A percentile compares a stretch with the other conserved stretches of the same genome.
phyloP scores from a whole-genome alignment of 371 early-diverging fungal genomes.

The Mortierella sp. region DNA sequence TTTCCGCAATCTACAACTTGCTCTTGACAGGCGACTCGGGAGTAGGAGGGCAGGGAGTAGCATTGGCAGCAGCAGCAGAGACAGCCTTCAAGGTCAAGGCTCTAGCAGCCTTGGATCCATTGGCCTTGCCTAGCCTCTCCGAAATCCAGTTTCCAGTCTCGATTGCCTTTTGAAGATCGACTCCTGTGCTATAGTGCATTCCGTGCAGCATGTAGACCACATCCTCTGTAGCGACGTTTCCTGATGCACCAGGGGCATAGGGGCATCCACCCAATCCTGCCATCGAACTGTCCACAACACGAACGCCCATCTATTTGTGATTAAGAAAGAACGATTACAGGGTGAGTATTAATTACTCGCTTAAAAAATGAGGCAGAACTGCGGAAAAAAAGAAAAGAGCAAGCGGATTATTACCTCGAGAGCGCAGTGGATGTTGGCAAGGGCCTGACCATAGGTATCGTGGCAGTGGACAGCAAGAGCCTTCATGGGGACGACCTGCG shows the following conservation, averaged over 20 bases:
- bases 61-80: conserved; percentile 29
- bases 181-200: conserved; percentile 85
- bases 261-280: conserved; percentile 98
- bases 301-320: conserved; percentile 76
- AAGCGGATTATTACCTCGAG: conserved; percentile 65
- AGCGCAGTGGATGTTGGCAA: conserved; percentile 93
- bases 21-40: conserved; percentile 43
- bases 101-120: conserved; percentile 61
- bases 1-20: conserved; percentile 22
- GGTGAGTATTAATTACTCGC: background rate
- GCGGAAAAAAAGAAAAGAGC: background rate
- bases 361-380: no score
- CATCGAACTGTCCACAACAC: conserved; percentile 93
- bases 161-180: conserved; percentile 80
- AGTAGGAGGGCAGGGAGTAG: conserved; percentile 48
- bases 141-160: conserved; percentile 91
- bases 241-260: conserved; percentile 96
- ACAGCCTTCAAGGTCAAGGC: conserved; percentile 56
- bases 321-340: background rate
- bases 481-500: conserved; percentile 79
- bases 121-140: conserved; percentile 74
- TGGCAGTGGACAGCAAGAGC: conserved; percentile 96
- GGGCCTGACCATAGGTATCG: conserved; percentile 98
- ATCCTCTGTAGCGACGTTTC: conserved; percentile 98
- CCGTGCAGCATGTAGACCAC: conserved; percentile 95